Conservation (phyloP, 108 stramenopile genomes). For the Skeletonema tropicum region DNA sequence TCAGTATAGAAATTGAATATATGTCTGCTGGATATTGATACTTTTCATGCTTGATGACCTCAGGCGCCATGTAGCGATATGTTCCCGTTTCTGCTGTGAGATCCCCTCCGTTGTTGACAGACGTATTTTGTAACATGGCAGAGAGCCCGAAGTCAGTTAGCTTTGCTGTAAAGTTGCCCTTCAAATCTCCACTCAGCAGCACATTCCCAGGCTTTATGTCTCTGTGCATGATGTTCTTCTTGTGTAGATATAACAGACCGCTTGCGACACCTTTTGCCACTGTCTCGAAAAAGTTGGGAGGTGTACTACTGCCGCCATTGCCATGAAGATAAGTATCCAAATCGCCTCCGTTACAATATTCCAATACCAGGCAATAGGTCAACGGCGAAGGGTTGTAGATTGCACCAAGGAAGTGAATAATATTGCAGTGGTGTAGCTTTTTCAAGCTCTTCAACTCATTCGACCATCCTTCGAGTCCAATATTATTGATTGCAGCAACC, state of each 20-base stretch:
- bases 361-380: conserved; percentile 76
- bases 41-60: conserved; percentile 71
- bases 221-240: conserved; percentile 60
- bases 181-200: conserved; percentile 54
- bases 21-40: conserved; percentile 73
- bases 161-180: conserved; percentile 63
- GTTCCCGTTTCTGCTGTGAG: conserved; percentile 81
- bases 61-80: conserved; percentile 72
- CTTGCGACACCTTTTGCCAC: conserved; percentile 58
- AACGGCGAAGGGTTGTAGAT: conserved; percentile 66
- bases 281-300: conserved; percentile 63
- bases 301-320: conserved; percentile 39
- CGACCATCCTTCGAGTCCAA: conserved; percentile 76
- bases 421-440: conserved; percentile 75
- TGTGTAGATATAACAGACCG: conserved; percentile 69
- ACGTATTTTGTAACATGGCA: conserved; percentile 26
- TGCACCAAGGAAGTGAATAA: conserved; percentile 70
- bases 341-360: conserved; percentile 76
- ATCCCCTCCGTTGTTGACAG: conserved; percentile 23
- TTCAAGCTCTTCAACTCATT: conserved; percentile 64
- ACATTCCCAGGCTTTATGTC: conserved; percentile 74
- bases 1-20: conserved; percentile 66
- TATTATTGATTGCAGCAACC: conserved; percentile 64
- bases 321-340: conserved; percentile 40
- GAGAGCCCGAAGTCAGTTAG: conserved; percentile 80